phyloP scores from a whole-genome alignment of 331 rosid species.

The Rhamnella rubrinervis region DNA sequence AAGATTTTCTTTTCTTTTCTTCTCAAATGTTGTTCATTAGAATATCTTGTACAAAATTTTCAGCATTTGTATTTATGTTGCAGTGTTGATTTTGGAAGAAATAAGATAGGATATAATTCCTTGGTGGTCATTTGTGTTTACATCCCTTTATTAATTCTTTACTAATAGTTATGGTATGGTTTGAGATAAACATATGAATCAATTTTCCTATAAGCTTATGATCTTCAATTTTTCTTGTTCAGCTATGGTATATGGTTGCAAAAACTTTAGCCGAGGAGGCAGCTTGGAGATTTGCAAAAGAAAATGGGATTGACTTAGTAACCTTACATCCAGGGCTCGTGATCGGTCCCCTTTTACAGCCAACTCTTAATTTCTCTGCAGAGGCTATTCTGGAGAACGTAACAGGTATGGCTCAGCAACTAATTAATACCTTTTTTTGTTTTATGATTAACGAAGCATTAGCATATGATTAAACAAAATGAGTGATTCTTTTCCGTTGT shows the following conservation, averaged over 20 bases:
- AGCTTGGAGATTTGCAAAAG: slow-evolving; percentile 58
- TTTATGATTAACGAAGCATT: no score
- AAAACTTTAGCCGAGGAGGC: slow-evolving; percentile 61
- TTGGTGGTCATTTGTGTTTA: no score
- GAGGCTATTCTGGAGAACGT: slow-evolving; percentile 31
- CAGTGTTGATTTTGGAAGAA: no score
- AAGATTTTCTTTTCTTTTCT: no score
- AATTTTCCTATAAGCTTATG: background rate
- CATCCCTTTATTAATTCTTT: no score
- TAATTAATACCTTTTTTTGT: no score
- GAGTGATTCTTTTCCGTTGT: slow-evolving; percentile 11
- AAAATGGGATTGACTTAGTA: slow-evolving; percentile 48
- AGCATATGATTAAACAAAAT: no score
- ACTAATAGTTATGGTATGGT: background rate
- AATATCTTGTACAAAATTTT: no score
- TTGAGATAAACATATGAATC: background rate
- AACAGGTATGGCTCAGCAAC: slow-evolving; percentile 27
- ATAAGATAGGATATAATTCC: no score
- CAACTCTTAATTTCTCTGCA: slow-evolving; percentile 39
- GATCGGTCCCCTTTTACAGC: slow-evolving; percentile 47
- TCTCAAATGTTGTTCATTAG: no score
- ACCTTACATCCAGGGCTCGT: slow-evolving; percentile 36
- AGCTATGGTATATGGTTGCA: slow-evolving; percentile 48
- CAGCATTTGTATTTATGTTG: no score
- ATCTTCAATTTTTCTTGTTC: slow-evolving; percentile 1